These are phyloP conservation scores for Fusarium nanum DNA, from an alignment of 2,329 filamentous ascomycete species.

Conservation along the genomic window DNA sequence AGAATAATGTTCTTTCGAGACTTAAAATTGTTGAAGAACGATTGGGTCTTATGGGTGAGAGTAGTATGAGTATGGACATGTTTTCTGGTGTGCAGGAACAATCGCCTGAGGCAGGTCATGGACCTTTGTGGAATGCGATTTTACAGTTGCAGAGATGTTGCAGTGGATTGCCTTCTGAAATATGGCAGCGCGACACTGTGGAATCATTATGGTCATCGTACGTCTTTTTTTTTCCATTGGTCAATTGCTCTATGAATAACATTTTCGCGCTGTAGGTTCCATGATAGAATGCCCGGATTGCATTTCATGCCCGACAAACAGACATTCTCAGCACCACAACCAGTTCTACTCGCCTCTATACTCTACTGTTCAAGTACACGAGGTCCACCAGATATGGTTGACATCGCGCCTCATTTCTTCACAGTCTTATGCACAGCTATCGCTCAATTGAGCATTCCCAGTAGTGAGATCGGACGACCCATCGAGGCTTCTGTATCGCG, in stretches of 20 bases:
- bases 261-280: neutral
- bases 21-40: conserved; percentile 5
- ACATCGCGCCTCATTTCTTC: conserved; percentile 8
- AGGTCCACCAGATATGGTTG: conserved; percentile 1
- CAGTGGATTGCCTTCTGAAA: neutral
- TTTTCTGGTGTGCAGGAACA: neutral
- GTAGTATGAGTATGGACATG: neutral
- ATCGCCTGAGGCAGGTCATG: neutral
- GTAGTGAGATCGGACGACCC: conserved; percentile 4
- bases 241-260: neutral
- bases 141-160: conserved; percentile 6
- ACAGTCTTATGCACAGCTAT: conserved; percentile 7
- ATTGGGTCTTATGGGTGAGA: neutral
- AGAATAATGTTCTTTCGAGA: conserved; percentile 4
- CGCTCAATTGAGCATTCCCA: conserved; percentile 13
- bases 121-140: conserved; percentile 9
- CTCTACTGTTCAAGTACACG: conserved; percentile 10
- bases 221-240: fast-evolving
- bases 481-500: neutral
- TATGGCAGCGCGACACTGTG: conserved; percentile 13
- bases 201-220: conserved; percentile 23
- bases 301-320: conserved; percentile 23
- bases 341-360: conserved; percentile 7
- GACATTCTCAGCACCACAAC: conserved; percentile 7
- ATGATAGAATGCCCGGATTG: conserved; percentile 14